These are phyloP conservation scores for Rhizopus arrhizus DNA, from an alignment of 371 early-diverging fungal genomes.

Conservation along the genomic window DNA sequence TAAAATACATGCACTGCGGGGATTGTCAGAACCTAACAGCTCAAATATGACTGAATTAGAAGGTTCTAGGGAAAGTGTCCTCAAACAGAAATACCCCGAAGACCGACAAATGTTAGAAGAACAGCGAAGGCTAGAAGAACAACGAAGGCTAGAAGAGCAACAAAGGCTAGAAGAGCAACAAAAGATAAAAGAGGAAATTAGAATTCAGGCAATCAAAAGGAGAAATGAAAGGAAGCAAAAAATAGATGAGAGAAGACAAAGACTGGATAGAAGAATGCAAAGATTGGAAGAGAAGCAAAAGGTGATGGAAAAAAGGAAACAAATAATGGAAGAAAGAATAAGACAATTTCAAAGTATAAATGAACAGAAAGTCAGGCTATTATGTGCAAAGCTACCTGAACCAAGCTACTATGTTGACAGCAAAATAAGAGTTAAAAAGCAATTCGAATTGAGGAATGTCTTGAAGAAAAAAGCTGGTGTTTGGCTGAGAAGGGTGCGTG, in stretches of 20 bases:
- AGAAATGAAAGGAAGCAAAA: neutral
- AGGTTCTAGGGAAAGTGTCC: neutral
- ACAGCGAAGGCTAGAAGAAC: constrained; percentile 7
- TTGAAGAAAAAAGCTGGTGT: constrained; percentile 14
- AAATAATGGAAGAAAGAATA: neutral
- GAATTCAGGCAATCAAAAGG: neutral
- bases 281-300: neutral
- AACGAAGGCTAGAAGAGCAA: constrained; percentile 3
- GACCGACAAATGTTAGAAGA: neutral
- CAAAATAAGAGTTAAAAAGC: neutral
- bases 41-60: neutral
- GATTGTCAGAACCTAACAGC: neutral
- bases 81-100: constrained; percentile 4
- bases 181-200: neutral
- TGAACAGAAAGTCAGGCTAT: too few relatives aligned
- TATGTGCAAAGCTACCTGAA: too few relatives aligned
- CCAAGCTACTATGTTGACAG: neutral
- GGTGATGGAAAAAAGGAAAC: neutral
- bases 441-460: neutral
- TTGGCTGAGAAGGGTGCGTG: constrained; percentile 14
- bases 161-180: constrained; percentile 10
- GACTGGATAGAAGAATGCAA: neutral
- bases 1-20: neutral
- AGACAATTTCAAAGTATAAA: too few relatives aligned
- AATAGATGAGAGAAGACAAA: neutral